Base-by-base conservation (phyloP, 495 filamentous ascomycete species). In the Annulohypoxylon maeteangense region DNA sequence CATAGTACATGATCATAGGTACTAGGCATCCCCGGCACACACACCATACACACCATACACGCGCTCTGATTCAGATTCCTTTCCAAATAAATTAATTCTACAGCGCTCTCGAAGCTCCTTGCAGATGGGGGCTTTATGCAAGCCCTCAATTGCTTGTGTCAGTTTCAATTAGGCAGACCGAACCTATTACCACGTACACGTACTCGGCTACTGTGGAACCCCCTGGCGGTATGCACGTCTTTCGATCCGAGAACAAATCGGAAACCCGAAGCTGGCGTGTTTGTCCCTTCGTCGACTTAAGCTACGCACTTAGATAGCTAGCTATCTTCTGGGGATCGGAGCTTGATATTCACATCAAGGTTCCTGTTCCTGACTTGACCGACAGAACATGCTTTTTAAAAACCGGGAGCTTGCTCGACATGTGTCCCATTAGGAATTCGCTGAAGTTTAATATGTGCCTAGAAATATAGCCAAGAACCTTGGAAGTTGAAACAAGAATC, bases 231-330 rank as follows among this genome's bases (percentile, higher is more conserved):
- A 72, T 72, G 70, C 70, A 72, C 60, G 65, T 62, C 55, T 68
- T 61, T 72, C 65, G 65, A 72, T 62, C 70, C 70, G 70, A 68
- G 65, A 54, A 25, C 70, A 72, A 72, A 72, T 68, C 70, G 70
- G 70, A 72, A 65, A 68, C 54, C 65, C 70, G 65, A 72, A 55
- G 47, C 12, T 20, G 36, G 32, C 44, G 38, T 38, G 11, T 47
- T 44, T 54, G 36, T 68, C 42, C 38, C 38, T 48, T 42, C 38
- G 31, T 27, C 40, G 31, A 44, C 50, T 58, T 40, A 40, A n/a
- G 12, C 38, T 34, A 44, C 36, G n/a, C 47, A 45, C 18, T 62
- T 63, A 63, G 42, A 31, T 64, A 45, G 36, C 38, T 23, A 48
- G 18, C 7, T 48, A 7, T 7, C 4, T 18, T 18, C 2, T 14